Evolutionary conservation across 139 green algal genomes (phyloP).

Genomic region (Ulvella scutata): DNA sequence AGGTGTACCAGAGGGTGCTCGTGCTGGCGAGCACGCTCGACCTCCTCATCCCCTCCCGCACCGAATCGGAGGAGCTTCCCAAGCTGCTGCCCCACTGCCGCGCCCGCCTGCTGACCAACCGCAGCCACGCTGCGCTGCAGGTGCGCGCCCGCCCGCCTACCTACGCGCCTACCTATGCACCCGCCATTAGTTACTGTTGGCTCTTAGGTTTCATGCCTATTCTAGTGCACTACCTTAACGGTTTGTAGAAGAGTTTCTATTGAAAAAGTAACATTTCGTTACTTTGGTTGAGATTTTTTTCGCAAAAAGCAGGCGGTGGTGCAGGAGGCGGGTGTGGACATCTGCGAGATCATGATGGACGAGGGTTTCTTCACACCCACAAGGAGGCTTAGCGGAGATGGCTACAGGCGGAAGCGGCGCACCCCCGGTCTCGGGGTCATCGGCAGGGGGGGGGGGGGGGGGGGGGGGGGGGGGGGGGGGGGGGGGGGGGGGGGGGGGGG

Average conservation of each 20-base stretch:
- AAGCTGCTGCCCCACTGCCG: slow-evolving; percentile 5
- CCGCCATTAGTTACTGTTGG: too few species aligned
- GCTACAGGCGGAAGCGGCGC: neutral
- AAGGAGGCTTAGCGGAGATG: slow-evolving; percentile 5
- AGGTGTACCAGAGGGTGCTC: slow-evolving; percentile 17
- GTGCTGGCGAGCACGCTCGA: slow-evolving; percentile 11
- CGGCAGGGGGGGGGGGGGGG: too few species aligned
- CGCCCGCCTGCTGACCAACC: slow-evolving; percentile 7
- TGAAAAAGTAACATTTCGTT: too few species aligned
- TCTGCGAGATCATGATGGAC: slow-evolving; percentile 48
- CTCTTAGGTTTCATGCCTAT: too few species aligned
- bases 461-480: too few species aligned
- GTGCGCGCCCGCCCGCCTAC: too few species aligned
- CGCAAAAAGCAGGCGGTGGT: too few species aligned
- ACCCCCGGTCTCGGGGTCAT: neutral
- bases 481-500: too few species aligned
- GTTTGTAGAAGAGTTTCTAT: too few species aligned
- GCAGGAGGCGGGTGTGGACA: slow-evolving; percentile 49
- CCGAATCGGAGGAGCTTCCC: slow-evolving; percentile 11
- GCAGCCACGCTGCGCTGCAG: slow-evolving; percentile 66
- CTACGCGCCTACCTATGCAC: too few species aligned
- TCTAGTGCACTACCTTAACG: too few species aligned
- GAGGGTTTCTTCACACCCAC: slow-evolving; percentile 54
- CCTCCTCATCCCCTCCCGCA: slow-evolving; percentile 10
- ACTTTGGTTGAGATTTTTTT: too few species aligned